Evolutionary conservation across 2,329 filamentous ascomycete species (phyloP), one percentile per base, ranked within the genome.

Genomic region (Colletotrichum cereale): DNA sequence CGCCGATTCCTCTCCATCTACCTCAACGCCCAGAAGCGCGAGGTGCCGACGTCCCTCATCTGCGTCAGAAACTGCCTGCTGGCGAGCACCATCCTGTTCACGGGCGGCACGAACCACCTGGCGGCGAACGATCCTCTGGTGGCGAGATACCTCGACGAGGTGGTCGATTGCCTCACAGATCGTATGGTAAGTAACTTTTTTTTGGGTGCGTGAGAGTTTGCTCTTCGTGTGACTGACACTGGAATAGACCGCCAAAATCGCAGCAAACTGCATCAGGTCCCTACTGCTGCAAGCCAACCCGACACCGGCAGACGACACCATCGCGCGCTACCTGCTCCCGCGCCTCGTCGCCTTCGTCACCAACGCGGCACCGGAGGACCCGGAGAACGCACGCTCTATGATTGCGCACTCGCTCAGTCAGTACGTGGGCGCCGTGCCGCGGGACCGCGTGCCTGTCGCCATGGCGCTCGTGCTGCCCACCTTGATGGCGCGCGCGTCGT

Each of bases 61-160:
- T 97, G 95, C 79, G 96, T 98, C 77, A 98, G 97, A 85, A 99
- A 98, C 78, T 93, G 92, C 5, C 88, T 99, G 6, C 86, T 99
- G 58, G 94, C 95, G 0, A 92, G 92, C 57, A 97, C 96, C 0
- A 93, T 99, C 71, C 87, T 99, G 11, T 91, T 99, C 72, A 97
- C 94, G 11, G 92, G 92, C 50, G 93, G 93, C 8, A 88, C 90
- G 71, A 93, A 93, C 74, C 87, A 91, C 53, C 88, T 98, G 66
- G 89, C 91, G 0, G 88, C 93, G 0, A 89, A 88, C 52, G 95
- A 98, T 75, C 89, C 92, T 11, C 86, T 97, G 1, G 88, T 97
- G 56, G 84, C 87, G 31, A 89, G 90, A 66, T 95, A 95, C 76
- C 85, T 97, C 4, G 89, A 93, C 74, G 94, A 97, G 82, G 82